Base-by-base conservation (phyloP, 164 flowering plant genomes). In the Kalanchoe fedtschenkoi region DNA sequence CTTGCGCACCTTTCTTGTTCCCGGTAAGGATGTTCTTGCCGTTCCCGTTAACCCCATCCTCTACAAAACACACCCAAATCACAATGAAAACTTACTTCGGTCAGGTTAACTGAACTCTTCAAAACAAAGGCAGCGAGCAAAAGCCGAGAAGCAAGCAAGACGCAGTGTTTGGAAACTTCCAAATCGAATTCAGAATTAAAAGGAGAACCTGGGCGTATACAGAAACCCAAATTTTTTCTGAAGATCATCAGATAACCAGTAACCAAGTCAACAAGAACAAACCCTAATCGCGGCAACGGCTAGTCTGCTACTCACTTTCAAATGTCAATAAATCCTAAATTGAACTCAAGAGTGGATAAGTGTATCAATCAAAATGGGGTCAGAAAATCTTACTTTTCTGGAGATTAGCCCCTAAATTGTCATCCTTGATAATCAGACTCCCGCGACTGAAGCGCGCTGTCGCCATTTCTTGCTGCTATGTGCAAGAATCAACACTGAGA, bases 1-100 rank as follows among this genome's bases (percentile, higher is more conserved):
- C 71, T 10, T 5, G 51, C 59, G 69, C n/a, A n/a, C n/a, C 75
- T 69, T 75, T 80, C 75, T 75, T 76, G n/a, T 63, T 37, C 28
- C 67, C 37, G 26, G 75, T 58, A 58, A 62, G 65, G 44, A 67
- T 63, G 21, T 60, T 68, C 43, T 64, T 72, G 0, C 53, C 39
- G 41, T 54, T 66, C n/a, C 75, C 77, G 51, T 66, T 69, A 60
- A 34, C 66, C 34, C 24, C 60, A 56, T 55, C 59, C 73, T 73
- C 83, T 72, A 19, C 62, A 56, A 54, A 32, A 32, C 3, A 3
- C 22, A 57, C n/a, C 5, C 10, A 47, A 47, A 47, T 22, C 47
- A 42, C 3, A 15, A 42, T n/a, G n/a, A n/a, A n/a, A n/a, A n/a
- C n/a, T n/a, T n/a, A 15, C 16, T 37, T 37, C 39, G 13, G 39